Evolutionary conservation across 176 grass and related monocot genomes (phyloP).

Genomic region (Chloris gayana): DNA sequence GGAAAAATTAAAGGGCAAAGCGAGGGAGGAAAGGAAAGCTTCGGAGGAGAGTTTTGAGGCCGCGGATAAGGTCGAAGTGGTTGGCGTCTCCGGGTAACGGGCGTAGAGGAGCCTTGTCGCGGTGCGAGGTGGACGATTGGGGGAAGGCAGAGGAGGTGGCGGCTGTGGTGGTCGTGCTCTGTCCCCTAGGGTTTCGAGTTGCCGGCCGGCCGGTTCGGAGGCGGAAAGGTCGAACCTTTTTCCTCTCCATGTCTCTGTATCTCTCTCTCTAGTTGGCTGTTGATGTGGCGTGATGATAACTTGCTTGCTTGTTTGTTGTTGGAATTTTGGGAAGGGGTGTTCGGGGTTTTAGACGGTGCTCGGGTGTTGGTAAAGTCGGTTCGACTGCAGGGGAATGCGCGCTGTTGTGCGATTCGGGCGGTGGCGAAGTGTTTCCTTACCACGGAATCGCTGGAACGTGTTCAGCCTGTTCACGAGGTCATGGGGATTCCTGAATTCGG

Average conservation of each 20-base stretch:
- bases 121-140: not conserved
- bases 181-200: conserved; percentile 52
- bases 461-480: not conserved
- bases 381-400: not conserved
- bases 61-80: conserved; percentile 10
- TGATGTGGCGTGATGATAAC: not conserved
- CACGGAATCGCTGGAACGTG: not conserved
- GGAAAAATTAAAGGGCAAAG: not conserved
- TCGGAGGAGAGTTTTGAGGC: not conserved
- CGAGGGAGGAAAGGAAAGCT: conserved; percentile 25
- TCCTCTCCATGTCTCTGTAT: not conserved
- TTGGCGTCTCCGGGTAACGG: not conserved
- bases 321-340: not conserved
- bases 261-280: not conserved
- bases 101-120: not conserved
- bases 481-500: conserved; percentile 2
- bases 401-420: not conserved
- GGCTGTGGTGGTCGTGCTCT: not conserved
- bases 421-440: not conserved
- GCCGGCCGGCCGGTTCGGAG: conserved; percentile 5
- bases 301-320: not conserved
- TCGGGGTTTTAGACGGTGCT: not conserved
- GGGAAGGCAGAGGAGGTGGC: not conserved
- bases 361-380: not conserved
- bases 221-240: conserved; percentile 28